Percentiles rank a stretch among this genome's conserved stretches.
phyloP scores from a whole-genome alignment of 495 filamentous ascomycete genomes.

The Xylaria palmicola region DNA sequence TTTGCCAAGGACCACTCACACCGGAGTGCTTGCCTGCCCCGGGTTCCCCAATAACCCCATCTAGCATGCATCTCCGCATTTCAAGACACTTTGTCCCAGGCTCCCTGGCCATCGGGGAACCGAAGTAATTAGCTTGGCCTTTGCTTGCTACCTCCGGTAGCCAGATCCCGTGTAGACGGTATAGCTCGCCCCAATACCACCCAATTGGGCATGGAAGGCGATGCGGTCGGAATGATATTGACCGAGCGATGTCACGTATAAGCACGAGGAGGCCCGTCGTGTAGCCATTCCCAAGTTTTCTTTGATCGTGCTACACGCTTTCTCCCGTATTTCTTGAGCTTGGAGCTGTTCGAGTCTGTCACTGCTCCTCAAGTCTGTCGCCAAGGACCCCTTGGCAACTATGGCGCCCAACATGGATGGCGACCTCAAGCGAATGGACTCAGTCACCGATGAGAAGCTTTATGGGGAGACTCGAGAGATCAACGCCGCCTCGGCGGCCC shows the following conservation, averaged over 20 bases:
- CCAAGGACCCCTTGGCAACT: conserved; percentile 35
- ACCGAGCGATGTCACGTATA: not conserved
- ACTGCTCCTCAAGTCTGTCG: not conserved
- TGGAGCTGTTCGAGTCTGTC: not conserved
- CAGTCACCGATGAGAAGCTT: conserved; percentile 8
- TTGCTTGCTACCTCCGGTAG: no score
- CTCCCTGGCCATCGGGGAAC: not conserved
- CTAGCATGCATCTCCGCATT: not conserved
- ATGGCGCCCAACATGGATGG: conserved; percentile 23
- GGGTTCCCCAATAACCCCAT: conserved; percentile 5
- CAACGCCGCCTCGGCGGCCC: conserved; percentile 34
- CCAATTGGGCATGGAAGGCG: not conserved
- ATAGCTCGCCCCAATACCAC: not conserved
- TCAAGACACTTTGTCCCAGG: not conserved
- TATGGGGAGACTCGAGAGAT: conserved; percentile 13
- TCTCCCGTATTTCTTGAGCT: not conserved
- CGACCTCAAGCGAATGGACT: conserved; percentile 2
- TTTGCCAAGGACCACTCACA: not conserved
- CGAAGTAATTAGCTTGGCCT: no score
- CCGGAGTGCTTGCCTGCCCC: not conserved
- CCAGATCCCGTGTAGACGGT: no score
- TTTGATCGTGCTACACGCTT: not conserved
- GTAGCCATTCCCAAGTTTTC: not conserved
- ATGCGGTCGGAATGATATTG: not conserved
- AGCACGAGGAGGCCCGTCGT: not conserved